Evolutionary conservation across 2,329 filamentous ascomycete genomes (phyloP).

Genomic region (Colletotrichum sp.): DNA sequence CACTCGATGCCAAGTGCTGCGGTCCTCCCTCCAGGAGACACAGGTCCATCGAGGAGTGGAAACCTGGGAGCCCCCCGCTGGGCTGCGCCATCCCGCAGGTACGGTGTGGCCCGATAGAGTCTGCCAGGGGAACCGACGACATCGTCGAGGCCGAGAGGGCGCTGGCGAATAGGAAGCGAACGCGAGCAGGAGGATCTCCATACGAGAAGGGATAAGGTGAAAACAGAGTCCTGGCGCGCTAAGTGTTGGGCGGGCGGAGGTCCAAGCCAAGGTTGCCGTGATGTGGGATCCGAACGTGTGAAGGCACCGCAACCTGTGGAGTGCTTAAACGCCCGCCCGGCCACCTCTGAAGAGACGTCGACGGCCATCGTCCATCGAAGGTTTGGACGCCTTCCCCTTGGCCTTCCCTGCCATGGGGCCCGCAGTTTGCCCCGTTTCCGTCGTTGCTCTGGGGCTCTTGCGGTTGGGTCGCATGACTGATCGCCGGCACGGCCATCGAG

Average conservation of each 20-base stretch:
- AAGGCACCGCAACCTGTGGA: not conserved
- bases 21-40: not conserved
- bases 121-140: not conserved
- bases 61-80: not conserved
- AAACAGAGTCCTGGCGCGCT: not conserved
- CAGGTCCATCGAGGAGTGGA: not conserved
- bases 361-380: not conserved
- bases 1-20: not conserved
- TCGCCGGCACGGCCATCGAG: not conserved
- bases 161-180: not conserved
- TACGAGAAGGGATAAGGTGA: not conserved
- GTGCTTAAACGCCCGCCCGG: not conserved
- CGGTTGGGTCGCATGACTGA: not conserved
- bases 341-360: not conserved
- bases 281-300: constrained; percentile 1
- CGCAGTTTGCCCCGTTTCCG: not conserved
- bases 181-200: not conserved
- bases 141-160: not conserved
- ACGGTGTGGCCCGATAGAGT: not conserved
- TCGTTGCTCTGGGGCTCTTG: not conserved
- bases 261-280: not conserved
- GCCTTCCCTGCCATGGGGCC: not conserved
- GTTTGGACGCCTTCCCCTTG: not conserved
- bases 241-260: not conserved
- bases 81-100: not conserved